Conservation (phyloP, 2,329 filamentous ascomycete genomes). For the Parafenestella ontariensis region DNA sequence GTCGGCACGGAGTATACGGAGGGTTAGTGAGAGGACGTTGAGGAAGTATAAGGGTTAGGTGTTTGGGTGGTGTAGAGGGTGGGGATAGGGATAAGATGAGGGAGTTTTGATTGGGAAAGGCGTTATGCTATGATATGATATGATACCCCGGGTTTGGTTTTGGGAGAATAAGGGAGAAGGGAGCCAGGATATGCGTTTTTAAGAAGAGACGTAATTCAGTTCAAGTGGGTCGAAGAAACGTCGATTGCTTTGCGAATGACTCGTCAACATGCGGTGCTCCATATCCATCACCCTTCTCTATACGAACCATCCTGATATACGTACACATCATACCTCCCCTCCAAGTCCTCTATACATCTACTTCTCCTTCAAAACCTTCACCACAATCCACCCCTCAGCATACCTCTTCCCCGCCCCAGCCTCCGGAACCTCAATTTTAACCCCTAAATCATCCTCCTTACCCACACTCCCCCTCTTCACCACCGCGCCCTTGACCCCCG, state of each 20-base stretch:
- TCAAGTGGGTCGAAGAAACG: too few species aligned
- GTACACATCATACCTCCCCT: not conserved
- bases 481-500: conserved; percentile 29
- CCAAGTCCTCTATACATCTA: not conserved
- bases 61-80: not conserved
- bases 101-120: too few species aligned
- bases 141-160: too few species aligned
- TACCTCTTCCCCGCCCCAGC: conserved; percentile 50
- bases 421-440: conserved; percentile 48
- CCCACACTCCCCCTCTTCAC: conserved; percentile 7
- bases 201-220: too few species aligned
- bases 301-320: not conserved
- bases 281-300: too few species aligned
- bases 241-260: too few species aligned
- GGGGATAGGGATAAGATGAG: not conserved
- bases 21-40: conserved; percentile 69
- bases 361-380: conserved; percentile 42
- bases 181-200: too few species aligned
- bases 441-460: conserved; percentile 11
- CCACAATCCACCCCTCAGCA: conserved; percentile 57
- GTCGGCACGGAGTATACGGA: conserved; percentile 77
- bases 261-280: too few species aligned
- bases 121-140: too few species aligned
- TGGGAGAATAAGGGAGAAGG: too few species aligned
- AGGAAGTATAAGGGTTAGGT: conserved; percentile 47